A percentile compares a stretch with the other conserved stretches of the same genome.
Evolutionary conservation across 331 rosid genomes (phyloP).

Genomic region (Pyrus hybrid): DNA sequence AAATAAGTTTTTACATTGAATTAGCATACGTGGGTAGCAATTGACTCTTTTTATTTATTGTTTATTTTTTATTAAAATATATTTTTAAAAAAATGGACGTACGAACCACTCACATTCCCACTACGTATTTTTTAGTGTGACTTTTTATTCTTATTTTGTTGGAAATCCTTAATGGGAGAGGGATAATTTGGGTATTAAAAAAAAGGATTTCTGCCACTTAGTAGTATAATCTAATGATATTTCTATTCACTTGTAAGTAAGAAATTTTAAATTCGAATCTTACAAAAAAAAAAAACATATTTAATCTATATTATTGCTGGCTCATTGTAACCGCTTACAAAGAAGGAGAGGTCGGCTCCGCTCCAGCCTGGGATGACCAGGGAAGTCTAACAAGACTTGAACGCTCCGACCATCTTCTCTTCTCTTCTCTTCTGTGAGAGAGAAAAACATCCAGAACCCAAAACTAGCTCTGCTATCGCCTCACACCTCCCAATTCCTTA

Average conservation of each 20-base stretch:
- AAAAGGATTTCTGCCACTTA: rapidly evolving
- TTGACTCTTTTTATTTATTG: too few species aligned
- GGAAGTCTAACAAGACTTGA: constrained; percentile 12
- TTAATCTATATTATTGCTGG: rapidly evolving
- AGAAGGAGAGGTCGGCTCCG: constrained; percentile 9
- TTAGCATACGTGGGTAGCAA: too few species aligned
- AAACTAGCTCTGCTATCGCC: neutral
- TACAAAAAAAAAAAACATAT: rapidly evolving
- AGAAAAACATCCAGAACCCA: neutral
- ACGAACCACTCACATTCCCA: too few species aligned
- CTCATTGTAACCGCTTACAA: too few species aligned
- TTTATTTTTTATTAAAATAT: too few species aligned
- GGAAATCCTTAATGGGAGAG: too few species aligned
- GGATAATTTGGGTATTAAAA: too few species aligned
- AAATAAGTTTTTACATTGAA: too few species aligned
- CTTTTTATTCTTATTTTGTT: too few species aligned
- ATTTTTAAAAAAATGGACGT: too few species aligned
- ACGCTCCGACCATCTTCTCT: constrained; percentile 4
- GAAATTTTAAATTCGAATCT: rapidly evolving
- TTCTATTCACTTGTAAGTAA: rapidly evolving
- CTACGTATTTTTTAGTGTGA: too few species aligned
- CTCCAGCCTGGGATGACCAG: constrained; percentile 8
- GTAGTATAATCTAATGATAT: rapidly evolving
- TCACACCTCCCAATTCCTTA: neutral
- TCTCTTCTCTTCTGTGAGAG: neutral